Evolutionary conservation across 148 eudicot species (phyloP), one percentile per base, ranked within the genome.

Genomic region (Nepenthes gracilis): DNA sequence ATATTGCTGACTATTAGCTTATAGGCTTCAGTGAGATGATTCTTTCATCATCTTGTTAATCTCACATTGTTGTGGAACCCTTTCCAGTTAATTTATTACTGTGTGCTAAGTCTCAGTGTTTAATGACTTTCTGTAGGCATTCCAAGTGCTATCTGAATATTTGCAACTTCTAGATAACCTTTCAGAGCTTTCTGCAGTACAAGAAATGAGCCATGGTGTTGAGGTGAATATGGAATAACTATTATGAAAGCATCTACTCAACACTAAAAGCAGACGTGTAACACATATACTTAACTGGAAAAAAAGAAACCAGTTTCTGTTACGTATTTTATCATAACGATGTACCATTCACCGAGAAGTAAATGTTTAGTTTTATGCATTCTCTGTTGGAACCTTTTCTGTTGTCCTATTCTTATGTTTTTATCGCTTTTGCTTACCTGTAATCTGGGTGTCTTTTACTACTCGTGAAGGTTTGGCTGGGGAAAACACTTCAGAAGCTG

Each of bases 201-300:
- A 88, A 79, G 94, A 85, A 71, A 85, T 92, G 98, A 85, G 86
- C 75, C 88, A 72, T 66, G 80, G 83, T 68, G 96, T 85, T 71
- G 96, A 92, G 90, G 98, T 92, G 67, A 81, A 43, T 68, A 57
- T 61, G 56, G 7, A 54, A 36, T 55, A 37, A 47, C 59, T 45
- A 33, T 58, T 49, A 51, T 13, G 43, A 47, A 23, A 60, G 51
- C 52, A 32, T 59, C 5, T 13, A 40, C 8, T 40, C 8, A 8
- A 40, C 45, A 8, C 6, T 23, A 52, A 5, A 32, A 23, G 23
- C 23, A 23, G 23, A 23, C 0, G 23, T 23, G 23, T 23, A 23
- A 23, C 23, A 23, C 23, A 23, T 23, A 23, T 23, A 23, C 23
- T 23, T 52, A 23, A 14, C 55, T n/a, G 14, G 14, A 52, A 14